These are phyloP conservation scores for Verbena officinalis DNA, from an alignment of 257 asterid species.

Conservation along the genomic window DNA sequence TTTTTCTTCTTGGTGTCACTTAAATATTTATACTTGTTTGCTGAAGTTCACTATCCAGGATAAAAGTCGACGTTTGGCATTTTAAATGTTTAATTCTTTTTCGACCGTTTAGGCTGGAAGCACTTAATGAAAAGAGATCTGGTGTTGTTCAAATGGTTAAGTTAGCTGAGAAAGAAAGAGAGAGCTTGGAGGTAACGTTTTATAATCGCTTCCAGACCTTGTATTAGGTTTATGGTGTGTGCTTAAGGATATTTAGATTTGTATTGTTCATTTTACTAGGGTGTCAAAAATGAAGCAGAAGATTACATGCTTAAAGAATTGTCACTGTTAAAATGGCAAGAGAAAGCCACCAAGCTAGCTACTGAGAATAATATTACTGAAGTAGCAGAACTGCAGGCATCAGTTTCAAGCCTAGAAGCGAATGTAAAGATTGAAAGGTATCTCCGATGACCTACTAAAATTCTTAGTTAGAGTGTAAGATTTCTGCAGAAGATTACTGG, in stretches of 20 bases:
- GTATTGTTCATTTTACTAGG: slow-evolving; percentile 43
- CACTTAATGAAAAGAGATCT: slow-evolving; percentile 79
- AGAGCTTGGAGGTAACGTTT: slow-evolving; percentile 78
- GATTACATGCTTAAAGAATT: slow-evolving; percentile 93
- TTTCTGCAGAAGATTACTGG: slow-evolving; percentile 17
- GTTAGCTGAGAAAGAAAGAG: slow-evolving; percentile 96
- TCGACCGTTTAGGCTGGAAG: slow-evolving; percentile 66
- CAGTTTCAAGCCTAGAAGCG: slow-evolving; percentile 66
- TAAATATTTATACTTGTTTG: slow-evolving; percentile 5
- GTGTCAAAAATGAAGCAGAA: slow-evolving; percentile 93
- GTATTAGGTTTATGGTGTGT: slow-evolving; percentile 11
- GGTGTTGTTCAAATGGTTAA: slow-evolving; percentile 98
- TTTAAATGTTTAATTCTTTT: slow-evolving; percentile 15
- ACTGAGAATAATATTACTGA: slow-evolving; percentile 68
- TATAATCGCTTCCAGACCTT: slow-evolving; percentile 5
- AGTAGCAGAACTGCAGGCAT: slow-evolving; percentile 56
- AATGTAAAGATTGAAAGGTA: slow-evolving; percentile 77
- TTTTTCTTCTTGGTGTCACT: not conserved
- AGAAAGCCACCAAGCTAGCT: slow-evolving; percentile 78
- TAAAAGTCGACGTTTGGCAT: not conserved
- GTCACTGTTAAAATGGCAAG: slow-evolving; percentile 89
- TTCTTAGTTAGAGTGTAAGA: slow-evolving; percentile 10
- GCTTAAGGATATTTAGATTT: slow-evolving; percentile 1
- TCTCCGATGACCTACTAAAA: slow-evolving; percentile 15
- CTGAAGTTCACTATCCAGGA: not conserved